Evolutionary conservation across 306 rosid species (phyloP).

Genomic region (Biancaea sappan): DNA sequence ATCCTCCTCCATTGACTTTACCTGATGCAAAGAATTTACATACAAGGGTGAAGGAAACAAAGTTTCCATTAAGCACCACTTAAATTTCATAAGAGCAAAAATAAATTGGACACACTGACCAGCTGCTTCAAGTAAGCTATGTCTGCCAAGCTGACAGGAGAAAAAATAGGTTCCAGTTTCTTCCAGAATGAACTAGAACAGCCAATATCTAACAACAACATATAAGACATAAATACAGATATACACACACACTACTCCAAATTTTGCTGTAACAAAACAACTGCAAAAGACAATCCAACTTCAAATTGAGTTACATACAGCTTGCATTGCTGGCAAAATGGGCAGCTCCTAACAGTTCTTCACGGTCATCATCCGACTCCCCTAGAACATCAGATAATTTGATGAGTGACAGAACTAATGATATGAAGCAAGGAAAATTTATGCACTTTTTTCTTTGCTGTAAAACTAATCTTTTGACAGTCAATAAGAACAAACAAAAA

Average conservation of each 20-base stretch:
- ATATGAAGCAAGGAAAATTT: constrained; percentile 16
- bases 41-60: constrained; percentile 14
- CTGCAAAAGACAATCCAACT: constrained; percentile 11
- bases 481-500: background rate
- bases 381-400: constrained; percentile 51
- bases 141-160: constrained; percentile 56
- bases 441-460: background rate
- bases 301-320: constrained; percentile 55
- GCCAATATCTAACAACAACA: constrained; percentile 58
- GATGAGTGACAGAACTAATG: constrained; percentile 23
- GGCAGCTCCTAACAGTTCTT: constrained; percentile 77
- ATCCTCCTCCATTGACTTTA: constrained; percentile 56
- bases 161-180: constrained; percentile 68
- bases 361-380: constrained; percentile 69
- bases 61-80: constrained; percentile 27
- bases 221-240: constrained; percentile 17
- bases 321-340: constrained; percentile 66
- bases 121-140: constrained; percentile 63
- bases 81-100: constrained; percentile 29
- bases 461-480: background rate
- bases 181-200: constrained; percentile 84
- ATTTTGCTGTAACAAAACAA: too few relatives aligned
- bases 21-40: constrained; percentile 46
- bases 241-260: background rate
- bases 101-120: constrained; percentile 48